Base-by-base conservation (phyloP, 2,329 filamentous ascomycete species). In the Elsinoe batatas region DNA sequence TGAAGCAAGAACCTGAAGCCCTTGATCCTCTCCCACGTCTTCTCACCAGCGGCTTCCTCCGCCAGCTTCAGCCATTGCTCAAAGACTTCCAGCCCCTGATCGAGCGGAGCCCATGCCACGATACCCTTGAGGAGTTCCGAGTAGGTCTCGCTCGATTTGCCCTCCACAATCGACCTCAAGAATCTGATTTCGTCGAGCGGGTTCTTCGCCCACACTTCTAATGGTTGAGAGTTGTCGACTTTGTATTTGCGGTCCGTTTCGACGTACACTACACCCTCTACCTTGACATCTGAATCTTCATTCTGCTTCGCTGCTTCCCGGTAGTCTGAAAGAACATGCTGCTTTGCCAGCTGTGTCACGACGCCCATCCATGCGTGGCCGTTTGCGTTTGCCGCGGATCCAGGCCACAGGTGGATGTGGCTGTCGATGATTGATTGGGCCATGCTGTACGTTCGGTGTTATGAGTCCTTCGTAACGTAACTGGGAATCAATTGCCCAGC, bases 401-500 rank as follows among this genome's bases (percentile, higher is more conserved):
- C 70, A 43, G 88, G 87, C 75, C 83, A 95, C 65, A 96, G 82
- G 73, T 96, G 91, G 71, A 96, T 85, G 75, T 96, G 91, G 37
- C 88, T 85, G 75, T 96, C 91, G 70, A 96, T 82, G 66, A 95
- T 84, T 26, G 59, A 10, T 26, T 17, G 30, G 4, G 43, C 17
- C 42, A 55, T 54, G 12, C 12, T 53, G 3, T 4, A 18, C 12
- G 26, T 17, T 11, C 3, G 38, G 18, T 8, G 26, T 8, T 30
- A 30, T 30, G 26, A 30, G 26, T 30, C 3, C 26, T 30, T 30
- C 26, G 26, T 11, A 40, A 40, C 5, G 37, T 40, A 13, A 15
- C 11, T 22, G 2, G 20, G 12, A 13, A 5, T 44, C 12, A 18
- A 13, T 44, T 22, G 15, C 15, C 12, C 5, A 7, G 40, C 2